phyloP scores from a whole-genome alignment of 192 early-diverging fungal species.

The Dissophora ornata region DNA sequence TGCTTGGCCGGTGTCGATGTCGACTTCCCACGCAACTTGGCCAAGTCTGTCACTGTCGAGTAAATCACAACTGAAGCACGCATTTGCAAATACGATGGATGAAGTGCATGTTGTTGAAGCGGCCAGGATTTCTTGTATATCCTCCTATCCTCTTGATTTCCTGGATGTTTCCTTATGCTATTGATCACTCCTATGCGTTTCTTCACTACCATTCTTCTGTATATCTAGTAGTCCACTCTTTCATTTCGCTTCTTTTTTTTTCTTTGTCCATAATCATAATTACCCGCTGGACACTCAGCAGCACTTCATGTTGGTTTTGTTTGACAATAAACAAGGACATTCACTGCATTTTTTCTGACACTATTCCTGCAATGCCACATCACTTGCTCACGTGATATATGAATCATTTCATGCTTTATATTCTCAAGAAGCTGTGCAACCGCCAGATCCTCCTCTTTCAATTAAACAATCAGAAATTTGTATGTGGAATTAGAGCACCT shows the following conservation, averaged over 20 bases:
- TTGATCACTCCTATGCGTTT: background rate
- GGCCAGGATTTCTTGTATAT: constrained; percentile 7
- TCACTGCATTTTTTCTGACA: no score
- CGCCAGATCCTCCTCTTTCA: constrained; percentile 31
- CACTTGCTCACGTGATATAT: background rate
- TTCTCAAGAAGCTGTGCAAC: constrained; percentile 4
- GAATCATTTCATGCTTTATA: background rate
- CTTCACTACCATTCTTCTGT: background rate
- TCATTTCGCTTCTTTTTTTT: no score
- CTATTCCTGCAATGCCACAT: no score
- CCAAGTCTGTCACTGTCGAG: constrained; percentile 70
- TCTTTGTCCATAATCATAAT: background rate
- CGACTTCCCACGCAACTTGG: constrained; percentile 96
- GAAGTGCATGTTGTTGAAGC: no score
- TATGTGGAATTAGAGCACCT: constrained; percentile 20
- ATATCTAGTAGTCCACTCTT: constrained; percentile 21
- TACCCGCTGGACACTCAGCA: background rate
- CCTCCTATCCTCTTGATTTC: constrained; percentile 12
- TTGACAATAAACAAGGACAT: no score
- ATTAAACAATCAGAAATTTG: constrained; percentile 31
- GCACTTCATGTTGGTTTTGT: no score
- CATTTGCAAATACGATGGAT: no score
- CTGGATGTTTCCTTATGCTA: background rate
- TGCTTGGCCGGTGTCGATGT: constrained; percentile 94
- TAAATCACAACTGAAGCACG: constrained; percentile 4